These are phyloP conservation scores for Silene conica DNA, from an alignment of 148 eudicot genomes.

Conservation along the genomic window DNA sequence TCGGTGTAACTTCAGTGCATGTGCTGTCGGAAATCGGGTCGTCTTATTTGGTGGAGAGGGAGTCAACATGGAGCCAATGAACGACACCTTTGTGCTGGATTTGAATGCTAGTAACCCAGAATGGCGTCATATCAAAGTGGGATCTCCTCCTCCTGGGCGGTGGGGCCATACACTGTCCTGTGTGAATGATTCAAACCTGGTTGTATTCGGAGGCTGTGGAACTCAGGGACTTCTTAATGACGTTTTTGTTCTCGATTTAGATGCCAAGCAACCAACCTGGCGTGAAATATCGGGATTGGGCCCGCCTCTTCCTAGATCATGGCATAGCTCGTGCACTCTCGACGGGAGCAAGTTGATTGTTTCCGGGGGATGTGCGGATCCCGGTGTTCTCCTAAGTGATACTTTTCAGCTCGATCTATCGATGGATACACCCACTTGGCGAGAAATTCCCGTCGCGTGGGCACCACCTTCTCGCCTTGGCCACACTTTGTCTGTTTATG, in stretches of 20 bases:
- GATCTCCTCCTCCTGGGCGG: constrained; percentile 92
- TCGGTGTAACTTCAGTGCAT: constrained; percentile 94
- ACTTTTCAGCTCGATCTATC: constrained; percentile 87
- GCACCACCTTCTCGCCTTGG: constrained; percentile 91
- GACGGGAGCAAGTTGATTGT: constrained; percentile 91
- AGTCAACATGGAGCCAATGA: constrained; percentile 92
- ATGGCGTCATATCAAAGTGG: constrained; percentile 76
- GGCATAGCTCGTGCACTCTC: constrained; percentile 97
- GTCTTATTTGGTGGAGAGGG: constrained; percentile 93
- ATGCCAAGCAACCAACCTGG: constrained; percentile 86
- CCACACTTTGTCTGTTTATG: constrained; percentile 78
- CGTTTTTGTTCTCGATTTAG: constrained; percentile 77
- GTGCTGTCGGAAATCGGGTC: constrained; percentile 93
- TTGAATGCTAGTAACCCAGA: constrained; percentile 64
- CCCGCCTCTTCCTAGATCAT: constrained; percentile 87
- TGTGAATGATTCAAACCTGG: constrained; percentile 73
- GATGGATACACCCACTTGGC: constrained; percentile 81
- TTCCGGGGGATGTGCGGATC: constrained; percentile 92
- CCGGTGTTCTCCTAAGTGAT: constrained; percentile 86
- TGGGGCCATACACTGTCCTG: constrained; percentile 94
- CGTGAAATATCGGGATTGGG: constrained; percentile 87
- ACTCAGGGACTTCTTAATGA: constrained; percentile 82
- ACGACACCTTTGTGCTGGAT: constrained; percentile 88
- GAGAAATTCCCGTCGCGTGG: constrained; percentile 84
- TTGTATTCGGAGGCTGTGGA: constrained; percentile 92